A percentile compares a stretch with the other conserved stretches of the same genome.
These are phyloP conservation scores for Chaetoceros tenuissimus DNA, from an alignment of 108 stramenopile species.

Conservation along the genomic window DNA sequence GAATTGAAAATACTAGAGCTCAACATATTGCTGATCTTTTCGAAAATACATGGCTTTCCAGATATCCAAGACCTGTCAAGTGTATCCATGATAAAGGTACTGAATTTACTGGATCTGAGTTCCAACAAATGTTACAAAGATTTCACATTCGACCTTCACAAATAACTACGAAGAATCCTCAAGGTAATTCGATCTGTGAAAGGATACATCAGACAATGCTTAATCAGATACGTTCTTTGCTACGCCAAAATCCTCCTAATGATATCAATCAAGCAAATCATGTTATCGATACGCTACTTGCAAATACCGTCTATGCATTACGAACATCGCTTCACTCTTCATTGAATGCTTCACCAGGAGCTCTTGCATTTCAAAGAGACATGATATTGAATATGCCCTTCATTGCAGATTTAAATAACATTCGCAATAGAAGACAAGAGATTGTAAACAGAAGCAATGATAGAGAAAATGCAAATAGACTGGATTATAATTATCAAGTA, in stretches of 20 bases:
- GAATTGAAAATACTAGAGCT: constrained; percentile 12
- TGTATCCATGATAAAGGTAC: constrained; percentile 28
- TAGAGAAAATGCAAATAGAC: background rate
- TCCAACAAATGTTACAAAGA: constrained; percentile 14
- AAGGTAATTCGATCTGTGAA: constrained; percentile 32
- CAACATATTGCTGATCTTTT: constrained; percentile 21
- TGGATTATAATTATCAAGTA: background rate
- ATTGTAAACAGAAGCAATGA: background rate
- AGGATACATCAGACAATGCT: constrained; percentile 28
- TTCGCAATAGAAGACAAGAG: background rate
- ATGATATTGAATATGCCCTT: background rate
- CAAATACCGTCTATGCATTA: background rate
- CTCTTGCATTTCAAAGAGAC: background rate
- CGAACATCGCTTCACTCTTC: background rate
- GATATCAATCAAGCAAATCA: background rate
- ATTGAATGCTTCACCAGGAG: background rate
- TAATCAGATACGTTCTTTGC: constrained; percentile 11
- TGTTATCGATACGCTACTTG: background rate
- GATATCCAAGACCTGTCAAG: constrained; percentile 27
- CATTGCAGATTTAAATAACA: background rate
- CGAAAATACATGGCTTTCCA: constrained; percentile 25
- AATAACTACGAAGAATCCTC: constrained; percentile 32
- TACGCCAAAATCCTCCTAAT: constrained; percentile 13
- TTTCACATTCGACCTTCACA: constrained; percentile 19
- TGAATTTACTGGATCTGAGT: constrained; percentile 29